Evolutionary conservation across 2,329 filamentous ascomycete genomes (phyloP).

Genomic region (Magnaporthales sp.): DNA sequence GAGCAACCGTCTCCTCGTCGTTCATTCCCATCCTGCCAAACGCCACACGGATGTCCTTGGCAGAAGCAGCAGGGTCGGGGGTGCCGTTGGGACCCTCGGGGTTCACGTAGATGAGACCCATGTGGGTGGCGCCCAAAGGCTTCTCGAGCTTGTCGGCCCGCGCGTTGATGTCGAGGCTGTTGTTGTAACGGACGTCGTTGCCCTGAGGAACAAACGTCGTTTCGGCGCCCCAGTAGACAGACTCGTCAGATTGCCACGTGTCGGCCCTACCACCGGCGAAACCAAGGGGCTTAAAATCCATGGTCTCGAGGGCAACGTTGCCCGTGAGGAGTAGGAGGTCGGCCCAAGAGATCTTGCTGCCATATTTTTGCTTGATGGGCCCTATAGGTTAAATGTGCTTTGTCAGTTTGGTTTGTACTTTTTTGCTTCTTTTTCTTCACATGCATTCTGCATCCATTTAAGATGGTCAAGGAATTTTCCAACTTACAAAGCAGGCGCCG

Average conservation of each 20-base stretch:
- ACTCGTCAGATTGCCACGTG: slow-evolving; percentile 64
- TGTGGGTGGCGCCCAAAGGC: slow-evolving; percentile 56
- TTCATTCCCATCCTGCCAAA: slow-evolving; percentile 73
- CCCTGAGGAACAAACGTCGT: slow-evolving; percentile 50
- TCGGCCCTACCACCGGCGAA: slow-evolving; percentile 63
- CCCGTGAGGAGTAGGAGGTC: slow-evolving; percentile 61
- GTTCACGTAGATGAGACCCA: slow-evolving; percentile 72
- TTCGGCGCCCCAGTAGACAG: slow-evolving; percentile 67
- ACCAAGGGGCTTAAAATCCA: slow-evolving; percentile 62
- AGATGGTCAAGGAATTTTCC: background rate
- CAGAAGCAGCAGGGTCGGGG: slow-evolving; percentile 57
- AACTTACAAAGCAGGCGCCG: slow-evolving; percentile 53
- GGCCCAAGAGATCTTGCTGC: slow-evolving; percentile 69
- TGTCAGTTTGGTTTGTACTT: background rate
- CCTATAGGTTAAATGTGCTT: slow-evolving; percentile 16
- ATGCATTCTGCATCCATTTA: background rate
- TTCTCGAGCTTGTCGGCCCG: slow-evolving; percentile 48
- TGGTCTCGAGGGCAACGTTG: slow-evolving; percentile 65
- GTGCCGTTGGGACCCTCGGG: slow-evolving; percentile 63
- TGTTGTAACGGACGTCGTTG: slow-evolving; percentile 58
- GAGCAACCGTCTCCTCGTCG: slow-evolving; percentile 65
- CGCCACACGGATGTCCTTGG: slow-evolving; percentile 59
- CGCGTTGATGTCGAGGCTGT: slow-evolving; percentile 38
- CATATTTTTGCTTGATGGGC: slow-evolving; percentile 76
- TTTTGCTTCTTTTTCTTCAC: background rate